Percentiles rank a stretch among this genome's conserved stretches.
These are phyloP conservation scores for Lotus japonicus DNA, from an alignment of 306 rosid species.

Conservation along the genomic window DNA sequence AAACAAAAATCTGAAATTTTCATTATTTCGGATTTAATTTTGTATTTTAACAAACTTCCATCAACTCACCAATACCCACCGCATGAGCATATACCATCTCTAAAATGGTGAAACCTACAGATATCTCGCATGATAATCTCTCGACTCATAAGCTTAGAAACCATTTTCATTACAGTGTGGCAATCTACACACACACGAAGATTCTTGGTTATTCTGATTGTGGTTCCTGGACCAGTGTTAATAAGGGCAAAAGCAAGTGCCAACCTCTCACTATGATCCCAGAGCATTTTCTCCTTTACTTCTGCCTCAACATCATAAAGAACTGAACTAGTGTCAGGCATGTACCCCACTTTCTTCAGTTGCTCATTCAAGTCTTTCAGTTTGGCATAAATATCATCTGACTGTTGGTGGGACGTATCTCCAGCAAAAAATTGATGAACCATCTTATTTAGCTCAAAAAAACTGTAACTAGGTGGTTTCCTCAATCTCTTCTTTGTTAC, in stretches of 20 bases:
- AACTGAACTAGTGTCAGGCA: constrained; percentile 55
- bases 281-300: constrained; percentile 57
- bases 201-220: constrained; percentile 56
- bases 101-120: constrained; percentile 52
- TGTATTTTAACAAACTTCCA: neutral
- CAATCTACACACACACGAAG: constrained; percentile 56
- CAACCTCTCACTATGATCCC: constrained; percentile 55
- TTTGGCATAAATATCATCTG: constrained; percentile 37
- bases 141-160: constrained; percentile 34
- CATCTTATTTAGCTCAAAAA: constrained; percentile 47
- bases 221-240: constrained; percentile 36
- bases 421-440: constrained; percentile 56
- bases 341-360: constrained; percentile 51
- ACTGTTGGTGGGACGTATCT: constrained; percentile 43
- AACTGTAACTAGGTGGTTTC: constrained; percentile 52
- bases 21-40: neutral
- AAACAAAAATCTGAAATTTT: neutral
- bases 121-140: constrained; percentile 57
- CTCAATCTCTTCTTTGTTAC: constrained; percentile 36
- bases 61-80: constrained; percentile 52
- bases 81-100: constrained; percentile 45
- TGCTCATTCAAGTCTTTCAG: constrained; percentile 37
- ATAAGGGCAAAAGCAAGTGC: constrained; percentile 56
- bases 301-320: constrained; percentile 51
- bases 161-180: constrained; percentile 47